phyloP scores from a whole-genome alignment of 148 eudicot genomes.

The Agrostemma githago region DNA sequence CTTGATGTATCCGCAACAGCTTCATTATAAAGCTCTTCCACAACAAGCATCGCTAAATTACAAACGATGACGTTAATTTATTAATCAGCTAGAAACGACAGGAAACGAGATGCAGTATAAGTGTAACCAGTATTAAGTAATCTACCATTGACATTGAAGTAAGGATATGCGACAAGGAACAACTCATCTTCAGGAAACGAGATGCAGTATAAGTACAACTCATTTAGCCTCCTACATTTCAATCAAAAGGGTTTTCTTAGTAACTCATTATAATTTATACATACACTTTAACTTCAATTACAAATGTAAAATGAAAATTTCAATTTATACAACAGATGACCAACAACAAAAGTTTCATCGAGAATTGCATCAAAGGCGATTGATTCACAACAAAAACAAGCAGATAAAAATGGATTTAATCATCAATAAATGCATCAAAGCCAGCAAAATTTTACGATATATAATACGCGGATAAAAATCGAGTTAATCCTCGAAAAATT shows the following conservation, averaged over 20 bases:
- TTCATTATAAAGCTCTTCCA: constrained; percentile 91
- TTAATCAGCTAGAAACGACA: neutral
- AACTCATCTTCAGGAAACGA: constrained; percentile 84
- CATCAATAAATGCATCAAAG: too few species aligned
- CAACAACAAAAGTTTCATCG: too few species aligned
- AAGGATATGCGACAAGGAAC: constrained; percentile 84
- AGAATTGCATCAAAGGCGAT: too few species aligned
- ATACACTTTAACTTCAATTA: too few species aligned
- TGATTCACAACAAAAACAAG: too few species aligned
- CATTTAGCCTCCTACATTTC: constrained; percentile 10
- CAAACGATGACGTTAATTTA: neutral
- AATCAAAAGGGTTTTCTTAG: too few species aligned
- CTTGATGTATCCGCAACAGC: constrained; percentile 63
- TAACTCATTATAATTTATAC: too few species aligned
- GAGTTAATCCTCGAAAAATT: neutral
- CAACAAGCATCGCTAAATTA: constrained; percentile 86
- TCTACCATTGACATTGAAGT: constrained; percentile 87
- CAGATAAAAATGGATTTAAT: too few species aligned
- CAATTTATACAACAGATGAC: too few species aligned
- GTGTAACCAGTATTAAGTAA: neutral
- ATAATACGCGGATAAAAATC: neutral
- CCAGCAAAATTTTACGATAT: too few species aligned
- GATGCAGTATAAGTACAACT: constrained; percentile 79
- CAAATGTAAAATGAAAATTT: too few species aligned
- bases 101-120: constrained; percentile 14